phyloP scores from a whole-genome alignment of 148 eudicot genomes.

The Polygonum aviculare region DNA sequence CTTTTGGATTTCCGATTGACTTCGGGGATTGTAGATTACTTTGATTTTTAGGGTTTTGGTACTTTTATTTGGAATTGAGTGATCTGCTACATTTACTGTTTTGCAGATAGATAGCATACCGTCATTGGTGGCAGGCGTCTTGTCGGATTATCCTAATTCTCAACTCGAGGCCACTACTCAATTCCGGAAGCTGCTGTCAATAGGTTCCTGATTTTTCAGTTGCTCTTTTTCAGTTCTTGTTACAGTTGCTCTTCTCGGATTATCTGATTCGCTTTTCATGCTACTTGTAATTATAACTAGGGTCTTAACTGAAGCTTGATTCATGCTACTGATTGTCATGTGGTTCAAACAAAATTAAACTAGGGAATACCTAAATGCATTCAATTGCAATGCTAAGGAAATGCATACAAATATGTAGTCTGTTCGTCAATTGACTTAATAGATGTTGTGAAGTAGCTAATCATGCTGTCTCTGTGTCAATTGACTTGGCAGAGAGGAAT shows the following conservation, averaged over 20 bases:
- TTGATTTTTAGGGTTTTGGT: conserved; percentile 14
- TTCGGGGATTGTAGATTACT: neutral
- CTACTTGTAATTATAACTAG: neutral
- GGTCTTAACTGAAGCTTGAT: neutral
- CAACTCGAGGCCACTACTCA: conserved; percentile 76
- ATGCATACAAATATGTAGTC: neutral
- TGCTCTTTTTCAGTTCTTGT: neutral
- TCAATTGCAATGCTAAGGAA: neutral
- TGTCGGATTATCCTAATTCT: conserved; percentile 46
- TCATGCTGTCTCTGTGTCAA: neutral
- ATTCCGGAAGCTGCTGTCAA: conserved; percentile 80
- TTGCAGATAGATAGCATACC: conserved; percentile 67
- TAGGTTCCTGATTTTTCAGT: conserved; percentile 33
- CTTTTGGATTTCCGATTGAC: neutral
- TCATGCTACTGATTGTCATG: neutral
- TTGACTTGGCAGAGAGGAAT: conserved; percentile 49
- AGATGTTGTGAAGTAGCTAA: neutral
- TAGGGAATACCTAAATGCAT: neutral
- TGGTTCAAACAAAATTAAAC: neutral
- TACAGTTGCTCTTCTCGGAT: neutral
- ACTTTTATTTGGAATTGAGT: neutral
- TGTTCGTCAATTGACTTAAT: neutral
- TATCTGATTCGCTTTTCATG: neutral
- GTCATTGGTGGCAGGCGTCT: conserved; percentile 61
- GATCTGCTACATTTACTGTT: conserved; percentile 9